A percentile compares a stretch with the other conserved stretches of the same genome.
Conservation (phyloP, 1,139 yeast species). For the Diutina sp. region DNA sequence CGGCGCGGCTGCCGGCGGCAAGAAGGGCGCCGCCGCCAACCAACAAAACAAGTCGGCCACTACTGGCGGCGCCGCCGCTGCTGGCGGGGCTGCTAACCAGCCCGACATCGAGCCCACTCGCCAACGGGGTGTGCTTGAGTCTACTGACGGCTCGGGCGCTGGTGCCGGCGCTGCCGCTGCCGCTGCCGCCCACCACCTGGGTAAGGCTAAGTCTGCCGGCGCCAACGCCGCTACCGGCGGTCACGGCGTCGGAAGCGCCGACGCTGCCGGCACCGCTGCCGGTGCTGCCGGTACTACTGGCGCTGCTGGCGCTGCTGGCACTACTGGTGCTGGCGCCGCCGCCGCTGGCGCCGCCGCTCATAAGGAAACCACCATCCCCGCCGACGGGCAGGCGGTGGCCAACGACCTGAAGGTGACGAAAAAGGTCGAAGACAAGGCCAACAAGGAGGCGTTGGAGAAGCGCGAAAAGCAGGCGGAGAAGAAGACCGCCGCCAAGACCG, state of each 20-base stretch:
- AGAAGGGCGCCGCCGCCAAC: background rate
- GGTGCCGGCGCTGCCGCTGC: background rate
- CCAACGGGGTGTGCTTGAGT: background rate
- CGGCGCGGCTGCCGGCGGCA: background rate
- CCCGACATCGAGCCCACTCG: background rate
- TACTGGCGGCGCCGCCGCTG: background rate
- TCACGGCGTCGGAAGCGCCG: too few species aligned
- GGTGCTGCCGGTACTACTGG: slow-evolving; percentile 3
- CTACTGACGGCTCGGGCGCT: background rate
- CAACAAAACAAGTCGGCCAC: background rate
- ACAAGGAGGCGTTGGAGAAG: background rate
- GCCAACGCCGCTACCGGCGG: background rate
- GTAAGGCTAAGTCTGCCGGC: background rate
- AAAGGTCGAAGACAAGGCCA: background rate
- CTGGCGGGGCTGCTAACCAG: background rate
- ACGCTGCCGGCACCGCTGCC: background rate
- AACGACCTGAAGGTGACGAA: background rate
- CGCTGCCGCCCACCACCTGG: background rate
- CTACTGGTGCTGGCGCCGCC: background rate
- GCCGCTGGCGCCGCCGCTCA: background rate
- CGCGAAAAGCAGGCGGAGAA: background rate
- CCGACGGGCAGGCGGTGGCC: background rate
- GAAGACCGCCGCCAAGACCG: background rate
- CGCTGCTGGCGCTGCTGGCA: background rate
- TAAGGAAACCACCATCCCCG: background rate